Percentiles rank a stretch among this genome's conserved stretches.
These are phyloP conservation scores for Apophysomyces elegans DNA, from an alignment of 371 early-diverging fungal genomes.

Conservation along the genomic window DNA sequence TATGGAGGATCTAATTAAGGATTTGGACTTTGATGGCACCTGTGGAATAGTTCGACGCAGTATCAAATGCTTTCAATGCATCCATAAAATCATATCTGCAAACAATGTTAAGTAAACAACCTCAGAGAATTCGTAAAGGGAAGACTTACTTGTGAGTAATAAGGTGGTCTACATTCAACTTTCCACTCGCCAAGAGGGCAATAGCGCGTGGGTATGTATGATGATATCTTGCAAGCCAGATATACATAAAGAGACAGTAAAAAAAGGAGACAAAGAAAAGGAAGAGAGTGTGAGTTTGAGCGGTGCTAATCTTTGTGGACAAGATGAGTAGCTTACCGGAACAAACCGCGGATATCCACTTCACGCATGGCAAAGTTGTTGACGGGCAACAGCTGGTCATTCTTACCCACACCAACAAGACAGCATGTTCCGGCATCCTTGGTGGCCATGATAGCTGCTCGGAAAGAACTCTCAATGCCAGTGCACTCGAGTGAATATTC, in stretches of 20 bases:
- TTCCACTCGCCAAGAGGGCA: slow-evolving; percentile 35
- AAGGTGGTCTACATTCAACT: slow-evolving; percentile 44
- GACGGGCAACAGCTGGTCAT: slow-evolving; percentile 47
- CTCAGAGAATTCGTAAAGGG: neutral
- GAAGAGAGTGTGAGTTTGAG: neutral
- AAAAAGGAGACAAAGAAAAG: too few relatives aligned
- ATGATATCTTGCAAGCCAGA: slow-evolving; percentile 28
- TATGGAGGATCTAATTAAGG: slow-evolving; percentile 26
- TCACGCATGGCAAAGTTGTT: slow-evolving; percentile 58
- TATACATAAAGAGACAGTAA: too few relatives aligned
- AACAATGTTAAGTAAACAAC: neutral
- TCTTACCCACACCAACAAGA: slow-evolving; percentile 53
- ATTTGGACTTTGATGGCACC: slow-evolving; percentile 53
- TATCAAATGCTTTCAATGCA: slow-evolving; percentile 48
- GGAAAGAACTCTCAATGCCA: slow-evolving; percentile 49
- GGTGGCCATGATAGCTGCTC: slow-evolving; percentile 49
- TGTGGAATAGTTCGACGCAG: slow-evolving; percentile 36
- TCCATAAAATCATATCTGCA: slow-evolving; percentile 44
- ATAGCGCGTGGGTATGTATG: slow-evolving; percentile 54
- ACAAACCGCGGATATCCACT: slow-evolving; percentile 48
- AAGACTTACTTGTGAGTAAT: slow-evolving; percentile 29
- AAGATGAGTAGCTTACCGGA: slow-evolving; percentile 21
- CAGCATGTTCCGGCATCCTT: slow-evolving; percentile 47
- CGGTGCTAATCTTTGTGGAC: neutral
- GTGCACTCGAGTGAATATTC: slow-evolving; percentile 49